These are phyloP conservation scores for Diaporthe longicolla DNA, from an alignment of 2,329 filamentous ascomycete genomes.

Conservation along the genomic window DNA sequence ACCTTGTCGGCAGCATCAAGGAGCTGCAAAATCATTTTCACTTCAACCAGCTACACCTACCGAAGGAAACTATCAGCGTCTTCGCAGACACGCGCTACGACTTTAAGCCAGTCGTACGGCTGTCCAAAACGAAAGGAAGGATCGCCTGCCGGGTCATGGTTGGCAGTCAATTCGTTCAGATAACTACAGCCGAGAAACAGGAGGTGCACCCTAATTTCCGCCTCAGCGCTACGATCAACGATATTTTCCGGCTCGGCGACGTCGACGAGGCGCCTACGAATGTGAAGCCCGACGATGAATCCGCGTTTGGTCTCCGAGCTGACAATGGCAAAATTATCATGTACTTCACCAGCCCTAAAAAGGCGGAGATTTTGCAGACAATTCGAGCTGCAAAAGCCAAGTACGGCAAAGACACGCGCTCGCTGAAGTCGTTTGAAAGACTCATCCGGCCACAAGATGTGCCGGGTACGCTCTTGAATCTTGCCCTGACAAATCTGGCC, in stretches of 20 bases:
- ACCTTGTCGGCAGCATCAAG: conserved; percentile 74
- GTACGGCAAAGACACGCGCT: conserved; percentile 73
- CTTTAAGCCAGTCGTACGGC: conserved; percentile 74
- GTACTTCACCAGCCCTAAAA: conserved; percentile 78
- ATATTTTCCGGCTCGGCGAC: conserved; percentile 77
- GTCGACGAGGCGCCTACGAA: conserved; percentile 77
- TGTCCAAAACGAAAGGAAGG: conserved; percentile 79
- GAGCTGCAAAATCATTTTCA: conserved; percentile 78
- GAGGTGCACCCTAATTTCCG: conserved; percentile 75
- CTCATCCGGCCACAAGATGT: conserved; percentile 79
- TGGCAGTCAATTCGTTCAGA: conserved; percentile 78
- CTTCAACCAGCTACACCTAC: conserved; percentile 75
- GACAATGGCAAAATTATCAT: conserved; percentile 80
- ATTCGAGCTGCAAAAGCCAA: conserved; percentile 75
- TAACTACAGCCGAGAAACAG: conserved; percentile 78
- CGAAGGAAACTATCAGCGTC: conserved; percentile 79
- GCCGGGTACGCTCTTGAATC: conserved; percentile 76
- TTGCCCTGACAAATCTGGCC: conserved; percentile 76
- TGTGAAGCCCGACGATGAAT: conserved; percentile 76
- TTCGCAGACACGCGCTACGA: conserved; percentile 76
- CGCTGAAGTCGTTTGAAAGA: conserved; percentile 73
- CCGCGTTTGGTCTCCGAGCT: conserved; percentile 75
- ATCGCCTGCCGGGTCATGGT: conserved; percentile 79
- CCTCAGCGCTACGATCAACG: conserved; percentile 75
- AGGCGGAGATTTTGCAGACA: conserved; percentile 73